These are phyloP conservation scores for Trypanosoma congolense DNA, from an alignment of 208 protist genomes.

Conservation along the genomic window DNA sequence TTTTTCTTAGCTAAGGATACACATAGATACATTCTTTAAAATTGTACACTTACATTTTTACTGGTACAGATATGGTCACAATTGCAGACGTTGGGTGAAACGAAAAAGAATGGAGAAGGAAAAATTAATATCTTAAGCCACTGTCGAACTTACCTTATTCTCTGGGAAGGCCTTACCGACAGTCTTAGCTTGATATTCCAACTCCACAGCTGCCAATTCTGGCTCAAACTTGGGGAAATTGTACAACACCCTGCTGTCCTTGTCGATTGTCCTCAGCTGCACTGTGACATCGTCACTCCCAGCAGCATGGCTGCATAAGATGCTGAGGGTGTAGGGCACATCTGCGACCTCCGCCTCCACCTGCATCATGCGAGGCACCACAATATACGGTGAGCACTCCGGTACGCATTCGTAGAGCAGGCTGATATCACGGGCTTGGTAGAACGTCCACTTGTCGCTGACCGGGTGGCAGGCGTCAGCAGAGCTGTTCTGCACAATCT, in stretches of 20 bases:
- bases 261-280: conserved; percentile 49
- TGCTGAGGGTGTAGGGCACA: conserved; percentile 49
- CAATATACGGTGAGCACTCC: conserved; percentile 57
- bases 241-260: conserved; percentile 65
- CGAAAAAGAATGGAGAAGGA: background rate
- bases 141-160: conserved; percentile 26
- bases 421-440: conserved; percentile 73
- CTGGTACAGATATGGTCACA: too few relatives aligned
- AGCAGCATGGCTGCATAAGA: conserved; percentile 53
- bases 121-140: conserved; percentile 10
- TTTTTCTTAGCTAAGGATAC: too few relatives aligned
- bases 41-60: too few relatives aligned
- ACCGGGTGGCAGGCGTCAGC: conserved; percentile 51
- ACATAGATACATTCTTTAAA: too few relatives aligned
- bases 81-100: background rate
- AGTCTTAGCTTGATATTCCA: conserved; percentile 65
- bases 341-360: conserved; percentile 23
- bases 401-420: conserved; percentile 55
- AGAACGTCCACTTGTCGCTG: conserved; percentile 74
- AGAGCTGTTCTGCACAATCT: conserved; percentile 71
- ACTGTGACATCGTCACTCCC: conserved; percentile 47
- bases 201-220: conserved; percentile 32
- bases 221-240: conserved; percentile 83
- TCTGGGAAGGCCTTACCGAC: conserved; percentile 50
- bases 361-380: conserved; percentile 64